Evolutionary conservation across 2,329 filamentous ascomycete species (phyloP).

Genomic region (Eurotiales sp.): DNA sequence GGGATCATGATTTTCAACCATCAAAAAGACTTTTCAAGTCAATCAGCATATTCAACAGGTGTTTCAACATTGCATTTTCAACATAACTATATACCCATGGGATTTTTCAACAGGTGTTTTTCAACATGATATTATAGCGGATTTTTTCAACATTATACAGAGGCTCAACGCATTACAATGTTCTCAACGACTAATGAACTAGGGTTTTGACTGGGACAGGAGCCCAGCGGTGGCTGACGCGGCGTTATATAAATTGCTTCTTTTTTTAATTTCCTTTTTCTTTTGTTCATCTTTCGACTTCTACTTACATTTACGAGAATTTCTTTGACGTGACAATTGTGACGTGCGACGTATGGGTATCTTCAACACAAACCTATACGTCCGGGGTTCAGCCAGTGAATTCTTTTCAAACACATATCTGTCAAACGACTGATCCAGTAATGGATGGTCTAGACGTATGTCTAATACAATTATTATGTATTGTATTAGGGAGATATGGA

Average conservation of each 20-base stretch:
- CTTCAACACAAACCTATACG: constrained; percentile 8
- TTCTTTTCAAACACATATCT: background rate
- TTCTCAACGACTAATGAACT: constrained; percentile 13
- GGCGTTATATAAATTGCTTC: background rate
- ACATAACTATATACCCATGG: constrained; percentile 4
- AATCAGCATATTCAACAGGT: constrained; percentile 8
- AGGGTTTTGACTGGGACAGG: constrained; percentile 6
- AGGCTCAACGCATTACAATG: constrained; percentile 11
- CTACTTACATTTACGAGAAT: no score
- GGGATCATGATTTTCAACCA: background rate
- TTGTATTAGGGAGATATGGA: constrained; percentile 7
- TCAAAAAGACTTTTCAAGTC: background rate
- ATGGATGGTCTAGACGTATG: background rate
- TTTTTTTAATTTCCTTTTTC: background rate
- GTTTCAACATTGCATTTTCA: constrained; percentile 7
- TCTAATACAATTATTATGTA: background rate
- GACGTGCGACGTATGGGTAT: constrained; percentile 5
- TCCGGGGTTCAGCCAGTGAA: background rate
- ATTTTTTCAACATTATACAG: constrained; percentile 8
- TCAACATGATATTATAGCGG: constrained; percentile 7
- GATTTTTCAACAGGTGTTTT: constrained; percentile 3
- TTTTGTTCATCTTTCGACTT: background rate
- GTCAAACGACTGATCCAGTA: background rate
- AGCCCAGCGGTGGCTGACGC: background rate
- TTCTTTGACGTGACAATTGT: no score